Conservation (phyloP, 768 basidiomycete genomes). For the Phanerochaete carnosa region DNA sequence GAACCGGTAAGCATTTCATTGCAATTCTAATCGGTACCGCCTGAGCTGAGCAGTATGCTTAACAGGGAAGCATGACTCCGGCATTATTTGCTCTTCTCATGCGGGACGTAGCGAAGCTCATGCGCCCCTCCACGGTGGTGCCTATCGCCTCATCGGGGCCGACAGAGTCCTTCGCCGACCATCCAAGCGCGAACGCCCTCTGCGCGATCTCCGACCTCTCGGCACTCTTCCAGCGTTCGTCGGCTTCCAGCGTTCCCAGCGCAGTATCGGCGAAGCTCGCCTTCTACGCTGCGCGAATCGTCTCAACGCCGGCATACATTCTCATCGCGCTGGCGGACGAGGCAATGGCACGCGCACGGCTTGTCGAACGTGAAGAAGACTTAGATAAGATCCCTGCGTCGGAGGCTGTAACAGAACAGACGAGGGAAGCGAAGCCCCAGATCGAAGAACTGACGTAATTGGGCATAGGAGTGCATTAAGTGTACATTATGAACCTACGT, state of each 20-base stretch:
- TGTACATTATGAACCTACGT: not conserved
- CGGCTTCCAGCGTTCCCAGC: slow-evolving; percentile 8
- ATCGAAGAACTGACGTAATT: slow-evolving; percentile 3
- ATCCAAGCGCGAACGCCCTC: slow-evolving; percentile 39
- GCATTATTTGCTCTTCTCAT: slow-evolving; percentile 51
- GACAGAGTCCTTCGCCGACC: slow-evolving; percentile 15
- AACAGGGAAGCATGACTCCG: slow-evolving; percentile 32
- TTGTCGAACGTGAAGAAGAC: slow-evolving; percentile 22
- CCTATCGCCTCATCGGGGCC: slow-evolving; percentile 10
- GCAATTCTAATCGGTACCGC: not conserved
- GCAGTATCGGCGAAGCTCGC: slow-evolving; percentile 55
- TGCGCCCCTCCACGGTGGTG: slow-evolving; percentile 42
- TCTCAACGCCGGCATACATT: slow-evolving; percentile 42
- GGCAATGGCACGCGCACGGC: slow-evolving; percentile 24
- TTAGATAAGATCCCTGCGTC: not conserved
- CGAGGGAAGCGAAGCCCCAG: not conserved
- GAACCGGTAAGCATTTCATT: slow-evolving; percentile 39
- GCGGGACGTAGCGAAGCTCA: slow-evolving; percentile 47
- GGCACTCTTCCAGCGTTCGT: slow-evolving; percentile 34
- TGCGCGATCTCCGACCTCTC: slow-evolving; percentile 56
- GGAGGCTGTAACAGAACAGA: not conserved
- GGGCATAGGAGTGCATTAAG: not conserved
- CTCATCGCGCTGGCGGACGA: slow-evolving; percentile 44
- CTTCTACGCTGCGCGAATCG: slow-evolving; percentile 66
- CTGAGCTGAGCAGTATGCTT: not conserved